These are phyloP conservation scores for Serendipita vermifera DNA, from an alignment of 768 basidiomycete species.

Conservation along the genomic window DNA sequence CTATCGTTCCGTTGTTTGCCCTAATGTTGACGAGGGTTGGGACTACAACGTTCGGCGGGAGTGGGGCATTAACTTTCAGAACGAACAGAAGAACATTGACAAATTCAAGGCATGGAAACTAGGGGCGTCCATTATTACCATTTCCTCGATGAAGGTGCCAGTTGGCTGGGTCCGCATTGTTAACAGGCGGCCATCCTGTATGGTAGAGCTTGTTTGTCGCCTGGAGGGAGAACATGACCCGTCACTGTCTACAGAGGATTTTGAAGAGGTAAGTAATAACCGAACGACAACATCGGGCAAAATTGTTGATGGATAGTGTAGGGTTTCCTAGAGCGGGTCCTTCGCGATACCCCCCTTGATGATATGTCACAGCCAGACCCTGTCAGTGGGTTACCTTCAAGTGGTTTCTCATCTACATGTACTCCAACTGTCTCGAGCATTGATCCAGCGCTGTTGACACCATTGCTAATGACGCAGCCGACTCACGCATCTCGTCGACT, in stretches of 20 bases:
- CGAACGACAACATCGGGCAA: too few relatives aligned
- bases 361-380: not conserved
- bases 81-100: not conserved
- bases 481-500: not conserved
- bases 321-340: not conserved
- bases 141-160: slow-evolving; percentile 52
- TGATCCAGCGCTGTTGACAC: not conserved
- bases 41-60: not conserved
- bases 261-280: too few relatives aligned
- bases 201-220: slow-evolving; percentile 69
- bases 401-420: not conserved
- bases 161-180: slow-evolving; percentile 82
- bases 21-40: not conserved
- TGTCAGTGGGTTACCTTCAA: not conserved
- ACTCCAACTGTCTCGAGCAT: not conserved
- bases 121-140: slow-evolving; percentile 73
- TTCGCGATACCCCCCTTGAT: not conserved
- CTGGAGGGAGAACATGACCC: slow-evolving; percentile 46
- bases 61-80: not conserved
- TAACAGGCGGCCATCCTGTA: slow-evolving; percentile 77
- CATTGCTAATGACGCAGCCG: not conserved
- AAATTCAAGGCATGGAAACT: slow-evolving; percentile 62
- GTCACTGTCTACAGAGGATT: too few relatives aligned
- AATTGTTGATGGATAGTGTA: too few relatives aligned
- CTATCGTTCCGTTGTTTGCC: not conserved